Evolutionary conservation across 140 eudicot species (phyloP).

Genomic region (Ambrosia hybrid): DNA sequence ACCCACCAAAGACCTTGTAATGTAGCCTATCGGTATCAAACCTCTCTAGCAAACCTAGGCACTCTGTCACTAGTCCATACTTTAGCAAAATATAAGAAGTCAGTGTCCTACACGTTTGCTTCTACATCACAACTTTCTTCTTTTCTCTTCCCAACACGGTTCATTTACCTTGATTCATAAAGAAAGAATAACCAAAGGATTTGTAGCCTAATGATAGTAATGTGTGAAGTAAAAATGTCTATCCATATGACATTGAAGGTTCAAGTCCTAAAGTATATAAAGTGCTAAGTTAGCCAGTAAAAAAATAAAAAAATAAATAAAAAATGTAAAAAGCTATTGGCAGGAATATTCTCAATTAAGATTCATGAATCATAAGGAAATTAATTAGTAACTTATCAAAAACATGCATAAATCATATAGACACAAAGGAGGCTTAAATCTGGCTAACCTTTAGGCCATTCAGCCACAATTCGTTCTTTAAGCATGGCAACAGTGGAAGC

Average conservation of each 20-base stretch:
- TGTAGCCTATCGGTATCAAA: background rate
- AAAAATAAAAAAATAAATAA: too few relatives aligned
- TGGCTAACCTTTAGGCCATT: slow-evolving; percentile 90
- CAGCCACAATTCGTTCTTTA: slow-evolving; percentile 83
- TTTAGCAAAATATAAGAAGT: slow-evolving; percentile 3
- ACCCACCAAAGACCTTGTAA: too few relatives aligned
- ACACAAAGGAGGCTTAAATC: background rate
- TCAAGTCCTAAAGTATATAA: too few relatives aligned
- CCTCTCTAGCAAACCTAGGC: background rate
- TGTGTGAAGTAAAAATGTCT: too few relatives aligned
- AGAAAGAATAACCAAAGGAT: background rate
- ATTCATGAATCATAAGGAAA: slow-evolving; percentile 7
- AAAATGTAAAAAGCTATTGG: too few relatives aligned
- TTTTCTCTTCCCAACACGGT: background rate
- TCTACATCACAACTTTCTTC: background rate
- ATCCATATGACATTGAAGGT: too few relatives aligned
- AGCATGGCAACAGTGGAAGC: slow-evolving; percentile 82
- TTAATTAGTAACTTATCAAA: background rate
- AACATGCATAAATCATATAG: background rate
- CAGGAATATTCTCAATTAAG: slow-evolving; percentile 12
- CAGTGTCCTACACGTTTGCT: too few relatives aligned
- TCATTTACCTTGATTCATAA: background rate
- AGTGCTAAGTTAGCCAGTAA: too few relatives aligned
- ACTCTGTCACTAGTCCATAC: background rate
- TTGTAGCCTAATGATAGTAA: too few relatives aligned